Evolutionary conservation across 108 stramenopile genomes (phyloP).

Genomic region (Ochromonas danica): DNA sequence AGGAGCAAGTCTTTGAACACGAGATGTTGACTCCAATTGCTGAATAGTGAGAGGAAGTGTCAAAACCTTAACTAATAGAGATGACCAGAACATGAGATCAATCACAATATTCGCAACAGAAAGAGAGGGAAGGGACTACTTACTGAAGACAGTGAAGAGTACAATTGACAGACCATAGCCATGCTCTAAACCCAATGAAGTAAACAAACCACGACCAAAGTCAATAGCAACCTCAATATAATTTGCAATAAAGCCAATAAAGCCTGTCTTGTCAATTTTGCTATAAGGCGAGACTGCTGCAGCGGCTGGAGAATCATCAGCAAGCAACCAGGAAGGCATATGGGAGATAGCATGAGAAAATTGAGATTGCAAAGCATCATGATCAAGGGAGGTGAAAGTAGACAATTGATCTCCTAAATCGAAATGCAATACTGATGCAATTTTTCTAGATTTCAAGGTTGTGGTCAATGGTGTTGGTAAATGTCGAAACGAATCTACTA

Average conservation of each 20-base stretch:
- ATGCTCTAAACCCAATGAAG: conserved; percentile 63
- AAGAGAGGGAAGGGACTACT: no score
- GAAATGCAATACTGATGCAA: no score
- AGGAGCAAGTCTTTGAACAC: conserved; percentile 83
- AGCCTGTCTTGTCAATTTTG: neutral
- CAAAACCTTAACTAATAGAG: conserved; percentile 69
- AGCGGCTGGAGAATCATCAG: neutral
- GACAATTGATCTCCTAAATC: no score
- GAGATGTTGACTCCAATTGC: conserved; percentile 85
- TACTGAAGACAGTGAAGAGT: conserved; percentile 66
- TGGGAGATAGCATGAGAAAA: no score
- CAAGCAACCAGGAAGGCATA: no score
- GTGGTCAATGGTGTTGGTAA: no score
- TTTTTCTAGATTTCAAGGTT: no score
- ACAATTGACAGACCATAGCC: conserved; percentile 88
- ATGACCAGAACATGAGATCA: no score
- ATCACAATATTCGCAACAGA: no score
- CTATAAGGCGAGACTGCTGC: neutral
- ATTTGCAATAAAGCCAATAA: neutral
- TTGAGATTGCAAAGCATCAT: no score
- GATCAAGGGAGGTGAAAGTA: no score
- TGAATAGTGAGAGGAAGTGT: conserved; percentile 85
- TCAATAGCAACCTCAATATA: neutral
- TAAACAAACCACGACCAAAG: neutral
- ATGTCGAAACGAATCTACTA: no score